phyloP scores from a whole-genome alignment of 192 early-diverging fungal species.

The Spizellomyces punctatus region DNA sequence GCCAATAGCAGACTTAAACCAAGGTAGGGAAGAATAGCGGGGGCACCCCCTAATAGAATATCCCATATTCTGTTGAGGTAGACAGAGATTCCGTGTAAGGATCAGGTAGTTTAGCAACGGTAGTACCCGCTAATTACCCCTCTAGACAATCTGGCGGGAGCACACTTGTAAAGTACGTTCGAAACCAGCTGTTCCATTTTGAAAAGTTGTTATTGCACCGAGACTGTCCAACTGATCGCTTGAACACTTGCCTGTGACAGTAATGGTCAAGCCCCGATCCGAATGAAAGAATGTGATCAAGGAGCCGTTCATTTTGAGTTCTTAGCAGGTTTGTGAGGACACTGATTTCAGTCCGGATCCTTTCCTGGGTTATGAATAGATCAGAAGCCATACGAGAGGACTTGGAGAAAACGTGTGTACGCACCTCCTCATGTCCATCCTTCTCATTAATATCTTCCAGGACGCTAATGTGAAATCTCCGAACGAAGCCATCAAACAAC shows the following conservation, averaged over 20 bases:
- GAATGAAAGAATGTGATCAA: constrained; percentile 13
- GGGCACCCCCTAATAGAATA: constrained; percentile 44
- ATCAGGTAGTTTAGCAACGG: too few relatives aligned
- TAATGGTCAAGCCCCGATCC: not conserved
- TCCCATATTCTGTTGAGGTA: constrained; percentile 42
- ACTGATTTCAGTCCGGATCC: constrained; percentile 25
- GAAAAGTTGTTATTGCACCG: not conserved
- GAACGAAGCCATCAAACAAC: constrained; percentile 41
- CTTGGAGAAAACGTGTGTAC: not conserved
- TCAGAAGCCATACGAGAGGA: not conserved
- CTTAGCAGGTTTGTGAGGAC: constrained; percentile 34
- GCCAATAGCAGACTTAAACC: constrained; percentile 44
- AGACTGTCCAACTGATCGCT: not conserved
- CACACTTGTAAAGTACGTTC: constrained; percentile 39
- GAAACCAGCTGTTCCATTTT: constrained; percentile 35
- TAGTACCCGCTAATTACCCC: constrained; percentile 8
- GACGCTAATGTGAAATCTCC: constrained; percentile 2
- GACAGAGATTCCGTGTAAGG: too few relatives aligned
- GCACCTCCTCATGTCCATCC: not conserved
- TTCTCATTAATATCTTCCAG: not conserved
- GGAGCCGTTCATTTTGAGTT: constrained; percentile 27
- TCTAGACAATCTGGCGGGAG: constrained; percentile 39
- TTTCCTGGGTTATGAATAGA: constrained; percentile 9
- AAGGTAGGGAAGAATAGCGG: constrained; percentile 41
- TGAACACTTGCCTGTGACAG: not conserved